Conservation (phyloP, 345 rosid species). For the Cardamine occulta region DNA sequence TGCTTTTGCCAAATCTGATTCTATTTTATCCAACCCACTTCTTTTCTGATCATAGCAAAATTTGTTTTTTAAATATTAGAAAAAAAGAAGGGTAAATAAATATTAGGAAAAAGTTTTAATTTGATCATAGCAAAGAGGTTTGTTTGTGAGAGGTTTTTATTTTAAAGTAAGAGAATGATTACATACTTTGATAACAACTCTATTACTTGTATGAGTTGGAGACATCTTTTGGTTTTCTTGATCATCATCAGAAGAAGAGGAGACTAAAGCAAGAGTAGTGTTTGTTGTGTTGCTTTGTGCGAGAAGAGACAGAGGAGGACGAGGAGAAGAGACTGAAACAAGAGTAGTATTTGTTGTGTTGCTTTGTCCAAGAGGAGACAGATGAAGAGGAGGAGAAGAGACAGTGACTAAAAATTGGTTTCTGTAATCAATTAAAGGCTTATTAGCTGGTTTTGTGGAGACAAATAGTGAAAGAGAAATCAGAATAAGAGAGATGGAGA, state of each 20-base stretch:
- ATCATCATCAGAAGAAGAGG: slow-evolving; percentile 15
- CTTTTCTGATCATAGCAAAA: slow-evolving; percentile 35
- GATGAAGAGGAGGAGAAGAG: slow-evolving; percentile 18
- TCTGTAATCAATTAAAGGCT: slow-evolving; percentile 31
- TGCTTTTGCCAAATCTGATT: slow-evolving; percentile 53
- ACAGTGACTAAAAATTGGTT: slow-evolving; percentile 33
- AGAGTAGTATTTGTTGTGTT: slow-evolving; percentile 22
- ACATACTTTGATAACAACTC: slow-evolving; percentile 28
- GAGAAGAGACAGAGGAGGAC: background rate
- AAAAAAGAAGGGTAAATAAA: background rate
- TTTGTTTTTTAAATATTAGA: background rate
- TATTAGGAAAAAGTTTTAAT: background rate
- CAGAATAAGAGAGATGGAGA: slow-evolving; percentile 29
- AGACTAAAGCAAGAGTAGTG: background rate
- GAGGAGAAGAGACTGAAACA: slow-evolving; percentile 17
- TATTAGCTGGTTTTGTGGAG: slow-evolving; percentile 27
- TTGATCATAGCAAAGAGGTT: background rate
- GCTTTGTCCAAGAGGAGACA: background rate
- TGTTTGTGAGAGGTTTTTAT: background rate
- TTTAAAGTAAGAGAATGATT: background rate
- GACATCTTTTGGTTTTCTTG: slow-evolving; percentile 16
- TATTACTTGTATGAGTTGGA: slow-evolving; percentile 24
- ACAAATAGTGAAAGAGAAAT: slow-evolving; percentile 29
- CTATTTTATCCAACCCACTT: slow-evolving; percentile 44
- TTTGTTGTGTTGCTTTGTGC: slow-evolving; percentile 11